phyloP scores from a whole-genome alignment of 164 flowering plant species.

The Macadamia integrifolia region DNA sequence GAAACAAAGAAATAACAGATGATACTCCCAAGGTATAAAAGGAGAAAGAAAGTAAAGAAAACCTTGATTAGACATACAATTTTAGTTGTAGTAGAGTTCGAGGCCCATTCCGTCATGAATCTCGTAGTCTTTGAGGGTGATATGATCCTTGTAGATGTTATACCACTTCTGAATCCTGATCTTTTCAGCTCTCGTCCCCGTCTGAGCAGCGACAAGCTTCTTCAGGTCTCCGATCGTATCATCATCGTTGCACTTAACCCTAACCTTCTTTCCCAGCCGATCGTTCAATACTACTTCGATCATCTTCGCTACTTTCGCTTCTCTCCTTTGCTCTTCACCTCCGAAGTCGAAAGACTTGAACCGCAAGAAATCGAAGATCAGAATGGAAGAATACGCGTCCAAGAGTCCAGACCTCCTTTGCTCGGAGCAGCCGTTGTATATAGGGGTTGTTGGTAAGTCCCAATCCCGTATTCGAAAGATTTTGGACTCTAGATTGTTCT shows the following conservation, averaged over 20 bases:
- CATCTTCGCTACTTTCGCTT: conserved; percentile 38
- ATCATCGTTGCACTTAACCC: conserved; percentile 93
- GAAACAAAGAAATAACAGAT: too few relatives aligned
- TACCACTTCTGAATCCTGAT: conserved; percentile 92
- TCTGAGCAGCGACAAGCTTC: conserved; percentile 93
- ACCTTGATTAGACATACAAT: too few relatives aligned
- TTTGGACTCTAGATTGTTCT: too few relatives aligned
- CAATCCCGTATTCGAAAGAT: too few relatives aligned
- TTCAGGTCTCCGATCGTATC: conserved; percentile 91
- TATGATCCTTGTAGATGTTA: conserved; percentile 81
- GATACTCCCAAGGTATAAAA: too few relatives aligned
- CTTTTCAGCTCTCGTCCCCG: conserved; percentile 76
- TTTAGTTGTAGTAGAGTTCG: conserved; percentile 81
- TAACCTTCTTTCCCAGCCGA: conserved; percentile 86
- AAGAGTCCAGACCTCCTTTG: too few relatives aligned
- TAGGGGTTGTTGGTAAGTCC: too few relatives aligned
- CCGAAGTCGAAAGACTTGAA: too few relatives aligned
- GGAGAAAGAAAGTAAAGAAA: too few relatives aligned
- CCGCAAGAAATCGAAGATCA: too few relatives aligned
- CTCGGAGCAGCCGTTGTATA: too few relatives aligned
- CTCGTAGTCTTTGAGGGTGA: conserved; percentile 89
- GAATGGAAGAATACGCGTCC: too few relatives aligned
- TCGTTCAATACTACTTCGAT: conserved; percentile 93
- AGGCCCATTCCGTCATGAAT: conserved; percentile 97
- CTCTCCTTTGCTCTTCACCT: not conserved